phyloP scores from a whole-genome alignment of 1,284 basidiomycete species.

The Ganoderma boninense region DNA sequence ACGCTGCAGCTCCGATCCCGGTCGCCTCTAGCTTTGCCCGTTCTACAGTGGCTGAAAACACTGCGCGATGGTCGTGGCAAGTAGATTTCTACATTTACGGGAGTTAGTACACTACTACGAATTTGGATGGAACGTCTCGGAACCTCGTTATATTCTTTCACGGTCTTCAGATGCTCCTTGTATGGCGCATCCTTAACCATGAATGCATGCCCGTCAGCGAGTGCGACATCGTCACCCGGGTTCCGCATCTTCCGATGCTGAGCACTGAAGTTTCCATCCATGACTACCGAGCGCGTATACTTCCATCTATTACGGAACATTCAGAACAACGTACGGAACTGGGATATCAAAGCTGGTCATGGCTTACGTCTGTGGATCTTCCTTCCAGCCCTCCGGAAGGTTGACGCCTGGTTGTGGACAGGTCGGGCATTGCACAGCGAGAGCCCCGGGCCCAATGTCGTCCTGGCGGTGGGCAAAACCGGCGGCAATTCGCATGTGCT shows the following conservation, averaged over 20 bases:
- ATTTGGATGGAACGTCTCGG: no score
- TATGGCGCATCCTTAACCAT: conserved; percentile 1
- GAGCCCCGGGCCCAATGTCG: background rate
- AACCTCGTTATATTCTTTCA: background rate
- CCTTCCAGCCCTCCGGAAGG: conserved; percentile 4
- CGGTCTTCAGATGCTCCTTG: background rate
- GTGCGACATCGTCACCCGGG: conserved; percentile 1
- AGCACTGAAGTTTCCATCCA: no score
- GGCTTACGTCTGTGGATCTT: background rate
- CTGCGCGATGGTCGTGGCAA: no score
- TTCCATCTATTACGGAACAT: no score
- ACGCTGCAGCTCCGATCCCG: no score
- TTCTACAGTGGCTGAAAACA: no score
- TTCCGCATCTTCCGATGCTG: conserved; percentile 11
- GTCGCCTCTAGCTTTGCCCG: no score
- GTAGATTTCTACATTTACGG: no score
- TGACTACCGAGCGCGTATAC: background rate
- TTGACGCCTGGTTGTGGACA: conserved; percentile 10
- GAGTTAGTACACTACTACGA: no score
- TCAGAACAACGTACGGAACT: no score
- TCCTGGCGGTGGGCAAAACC: background rate
- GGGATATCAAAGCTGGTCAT: no score
- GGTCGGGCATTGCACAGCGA: background rate
- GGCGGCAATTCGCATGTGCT: background rate
- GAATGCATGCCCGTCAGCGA: conserved; percentile 7